These are phyloP conservation scores for Phaseolus lunatus DNA, from an alignment of 306 rosid genomes.

Conservation along the genomic window DNA sequence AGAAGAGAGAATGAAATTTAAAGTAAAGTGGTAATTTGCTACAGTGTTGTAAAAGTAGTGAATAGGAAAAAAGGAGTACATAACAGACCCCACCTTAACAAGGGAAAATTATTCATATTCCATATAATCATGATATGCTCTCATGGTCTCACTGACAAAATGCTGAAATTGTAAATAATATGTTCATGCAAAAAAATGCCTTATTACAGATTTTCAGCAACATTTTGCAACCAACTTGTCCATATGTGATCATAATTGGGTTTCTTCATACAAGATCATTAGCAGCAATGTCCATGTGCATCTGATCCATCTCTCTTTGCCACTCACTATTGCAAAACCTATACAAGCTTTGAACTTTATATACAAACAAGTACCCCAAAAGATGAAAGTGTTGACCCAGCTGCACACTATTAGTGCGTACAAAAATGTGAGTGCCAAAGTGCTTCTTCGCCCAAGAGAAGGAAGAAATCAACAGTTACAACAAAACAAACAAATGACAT, in stretches of 20 bases:
- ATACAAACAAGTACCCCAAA: constrained; percentile 45
- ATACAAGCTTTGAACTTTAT: constrained; percentile 44
- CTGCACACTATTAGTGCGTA: not conserved
- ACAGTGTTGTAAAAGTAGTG: too few species aligned
- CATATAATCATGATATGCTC: not conserved
- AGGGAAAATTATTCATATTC: not conserved
- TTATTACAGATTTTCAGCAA: not conserved
- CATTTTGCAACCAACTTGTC: not conserved
- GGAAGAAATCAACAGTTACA: not conserved
- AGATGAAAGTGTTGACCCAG: constrained; percentile 19
- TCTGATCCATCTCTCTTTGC: constrained; percentile 12
- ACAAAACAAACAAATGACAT: constrained; percentile 8
- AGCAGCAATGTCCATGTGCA: constrained; percentile 5
- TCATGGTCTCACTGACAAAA: not conserved
- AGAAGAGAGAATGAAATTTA: too few species aligned
- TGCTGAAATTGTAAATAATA: not conserved
- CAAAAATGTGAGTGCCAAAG: constrained; percentile 7
- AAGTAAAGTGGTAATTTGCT: too few species aligned
- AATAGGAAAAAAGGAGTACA: too few species aligned
- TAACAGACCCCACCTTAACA: too few species aligned
- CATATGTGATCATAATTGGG: not conserved
- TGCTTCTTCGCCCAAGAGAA: constrained; percentile 36
- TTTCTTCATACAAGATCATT: constrained; percentile 19
- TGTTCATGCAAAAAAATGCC: not conserved
- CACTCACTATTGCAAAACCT: constrained; percentile 5